Conservation (phyloP, 208 protist species). For the Entamoeba histolytica region DNA sequence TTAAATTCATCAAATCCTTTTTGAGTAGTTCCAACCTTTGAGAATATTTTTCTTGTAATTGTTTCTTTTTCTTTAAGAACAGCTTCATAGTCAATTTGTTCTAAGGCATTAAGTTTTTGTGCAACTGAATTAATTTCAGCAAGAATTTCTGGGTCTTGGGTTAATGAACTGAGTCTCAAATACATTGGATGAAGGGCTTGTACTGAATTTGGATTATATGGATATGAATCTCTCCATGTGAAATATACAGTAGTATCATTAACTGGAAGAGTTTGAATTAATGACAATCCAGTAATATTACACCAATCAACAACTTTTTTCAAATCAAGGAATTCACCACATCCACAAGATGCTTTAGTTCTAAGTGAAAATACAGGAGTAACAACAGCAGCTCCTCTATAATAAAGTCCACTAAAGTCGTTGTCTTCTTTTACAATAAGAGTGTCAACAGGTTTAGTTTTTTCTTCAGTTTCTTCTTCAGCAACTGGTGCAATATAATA, state of each 20-base stretch:
- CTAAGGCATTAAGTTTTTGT: background rate
- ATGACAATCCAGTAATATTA: conserved; percentile 13
- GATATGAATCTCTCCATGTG: conserved; percentile 43
- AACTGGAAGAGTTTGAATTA: conserved; percentile 48
- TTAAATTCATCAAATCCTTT: background rate
- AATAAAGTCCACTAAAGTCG: background rate
- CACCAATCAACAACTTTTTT: conserved; percentile 25
- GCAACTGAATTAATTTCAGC: background rate
- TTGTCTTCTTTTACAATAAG: background rate
- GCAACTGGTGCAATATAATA: background rate
- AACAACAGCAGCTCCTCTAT: conserved; percentile 25
- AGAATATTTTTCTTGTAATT: background rate
- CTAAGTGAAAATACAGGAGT: conserved; percentile 48
- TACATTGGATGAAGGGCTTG: conserved; percentile 52
- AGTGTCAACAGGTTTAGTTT: background rate
- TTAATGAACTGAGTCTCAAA: conserved; percentile 25
- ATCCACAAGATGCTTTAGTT: conserved; percentile 31
- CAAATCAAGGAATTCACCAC: conserved; percentile 51
- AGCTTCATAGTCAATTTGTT: conserved; percentile 32
- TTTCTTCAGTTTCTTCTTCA: background rate
- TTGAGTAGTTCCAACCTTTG: background rate
- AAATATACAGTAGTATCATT: conserved; percentile 39
- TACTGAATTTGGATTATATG: conserved; percentile 40
- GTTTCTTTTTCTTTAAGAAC: background rate
- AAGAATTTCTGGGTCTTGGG: conserved; percentile 15